Base-by-base conservation (phyloP, 495 filamentous ascomycete genomes). In the Penicillium cinerascens region DNA sequence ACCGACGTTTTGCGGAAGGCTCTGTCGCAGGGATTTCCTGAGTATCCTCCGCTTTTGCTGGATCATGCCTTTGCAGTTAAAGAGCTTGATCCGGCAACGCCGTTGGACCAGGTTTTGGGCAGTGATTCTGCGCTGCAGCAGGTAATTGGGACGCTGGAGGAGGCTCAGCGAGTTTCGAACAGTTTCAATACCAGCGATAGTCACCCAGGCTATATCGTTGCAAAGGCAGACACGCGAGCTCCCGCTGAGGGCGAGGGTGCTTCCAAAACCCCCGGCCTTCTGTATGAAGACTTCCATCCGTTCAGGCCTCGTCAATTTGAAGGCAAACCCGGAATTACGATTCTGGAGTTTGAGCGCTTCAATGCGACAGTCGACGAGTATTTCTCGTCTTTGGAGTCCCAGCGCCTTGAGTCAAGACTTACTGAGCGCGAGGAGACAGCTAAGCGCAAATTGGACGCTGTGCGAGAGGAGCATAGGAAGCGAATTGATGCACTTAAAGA, bases 241-340 rank as follows among this genome's bases (percentile, higher is more conserved):
- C 41, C 44, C 7, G 50, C 58, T 46, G 60, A 75, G 27, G 72
- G 76, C 4, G 72, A 71, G 10, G 67, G 67, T 44, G 54, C 63
- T 13, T 61, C 75, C 42, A 66, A 76, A 39, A 67, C 69, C 8
- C 72, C 75, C 49, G 58, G 74, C 16, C 59, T 93, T 4, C 67
- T 95, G 10, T 98, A 97, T 59, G 88, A 96, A 45, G 93, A 98
- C 55, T 97, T 96, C 63, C 92, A 97, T 61, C 93, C 93, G 0
- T 98, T 97, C 70, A 77, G 85, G 40, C 93, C 93, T 0, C 77
- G 79, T 25, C 93, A 98, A 60, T 91, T 95, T 58, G 85, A 84
- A 53, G 74, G 83, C 9, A 83, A 86, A 49, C 73, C 83, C 4
- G 68, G 72, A 0, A 74, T 82, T 21, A 80, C 79, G 4, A 83